These are phyloP conservation scores for Mortierella sp. DNA, from an alignment of 371 early-diverging fungal species.

Conservation along the genomic window DNA sequence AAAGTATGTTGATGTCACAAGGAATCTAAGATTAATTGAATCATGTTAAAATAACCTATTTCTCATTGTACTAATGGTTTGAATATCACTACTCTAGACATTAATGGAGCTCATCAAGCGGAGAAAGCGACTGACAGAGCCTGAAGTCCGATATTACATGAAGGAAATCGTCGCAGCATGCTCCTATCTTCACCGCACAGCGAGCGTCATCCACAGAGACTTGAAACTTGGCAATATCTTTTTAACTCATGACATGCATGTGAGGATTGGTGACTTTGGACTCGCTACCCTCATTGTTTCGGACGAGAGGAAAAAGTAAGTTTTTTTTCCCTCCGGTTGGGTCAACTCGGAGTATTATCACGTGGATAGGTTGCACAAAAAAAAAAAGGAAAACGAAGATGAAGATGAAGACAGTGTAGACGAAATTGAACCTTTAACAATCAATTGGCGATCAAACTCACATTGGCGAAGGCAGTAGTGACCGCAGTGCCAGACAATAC, in stretches of 20 bases:
- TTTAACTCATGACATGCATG: constrained; percentile 83
- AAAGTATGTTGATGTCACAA: constrained; percentile 62
- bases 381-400: too few relatives aligned
- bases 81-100: constrained; percentile 61
- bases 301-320: constrained; percentile 91
- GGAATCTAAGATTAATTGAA: too few relatives aligned
- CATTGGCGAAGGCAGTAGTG: too few relatives aligned
- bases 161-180: constrained; percentile 89
- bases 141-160: constrained; percentile 91
- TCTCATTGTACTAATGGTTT: not conserved
- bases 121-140: constrained; percentile 87
- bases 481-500: too few relatives aligned
- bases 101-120: constrained; percentile 85
- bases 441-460: too few relatives aligned
- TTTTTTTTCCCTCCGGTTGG: not conserved
- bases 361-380: too few relatives aligned
- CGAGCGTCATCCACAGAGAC: constrained; percentile 90
- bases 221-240: constrained; percentile 98
- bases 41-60: too few relatives aligned
- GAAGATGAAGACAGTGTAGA: too few relatives aligned
- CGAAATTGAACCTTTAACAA: too few relatives aligned
- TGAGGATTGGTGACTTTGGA: constrained; percentile 99
- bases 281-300: constrained; percentile 85
- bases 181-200: constrained; percentile 83
- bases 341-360: too few relatives aligned